phyloP scores from a whole-genome alignment of 2,329 filamentous ascomycete species.

The Colletotrichum sp. region DNA sequence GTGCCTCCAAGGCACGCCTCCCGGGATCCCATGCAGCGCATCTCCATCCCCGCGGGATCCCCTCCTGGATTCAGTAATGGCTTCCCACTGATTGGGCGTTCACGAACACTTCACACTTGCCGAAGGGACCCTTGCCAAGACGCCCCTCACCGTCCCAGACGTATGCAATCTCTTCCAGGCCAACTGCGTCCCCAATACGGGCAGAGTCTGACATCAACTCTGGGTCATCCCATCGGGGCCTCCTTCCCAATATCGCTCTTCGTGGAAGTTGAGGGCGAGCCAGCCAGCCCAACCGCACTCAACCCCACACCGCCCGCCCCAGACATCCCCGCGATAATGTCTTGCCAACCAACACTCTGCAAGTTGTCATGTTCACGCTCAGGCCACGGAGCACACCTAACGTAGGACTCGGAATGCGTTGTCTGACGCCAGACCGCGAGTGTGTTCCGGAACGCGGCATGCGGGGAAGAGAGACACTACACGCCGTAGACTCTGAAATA shows the following conservation, averaged over 20 bases:
- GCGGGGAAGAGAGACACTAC: not conserved
- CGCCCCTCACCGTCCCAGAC: not conserved
- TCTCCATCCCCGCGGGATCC: conserved; percentile 6
- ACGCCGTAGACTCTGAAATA: not conserved
- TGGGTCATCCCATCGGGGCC: not conserved
- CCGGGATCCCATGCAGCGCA: not conserved
- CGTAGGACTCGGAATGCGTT: not conserved
- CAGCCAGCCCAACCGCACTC: not conserved
- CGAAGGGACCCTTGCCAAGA: not conserved
- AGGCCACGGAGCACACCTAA: not conserved
- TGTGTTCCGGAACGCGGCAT: not conserved
- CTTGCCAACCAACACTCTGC: not conserved
- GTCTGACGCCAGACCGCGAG: not conserved
- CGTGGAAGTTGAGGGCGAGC: not conserved
- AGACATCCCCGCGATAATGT: not conserved
- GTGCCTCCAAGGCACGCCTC: not conserved
- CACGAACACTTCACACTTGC: not conserved
- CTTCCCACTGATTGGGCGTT: conserved; percentile 7
- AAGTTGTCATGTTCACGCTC: not conserved
- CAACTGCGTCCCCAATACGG: not conserved
- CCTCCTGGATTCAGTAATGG: conserved; percentile 12
- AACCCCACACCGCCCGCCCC: not conserved
- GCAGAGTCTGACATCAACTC: conserved; percentile 1
- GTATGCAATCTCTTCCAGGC: not conserved
- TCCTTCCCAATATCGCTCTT: not conserved